Conservation (phyloP, 2,329 filamentous ascomycete species). For the Epicoccum nigrum region DNA sequence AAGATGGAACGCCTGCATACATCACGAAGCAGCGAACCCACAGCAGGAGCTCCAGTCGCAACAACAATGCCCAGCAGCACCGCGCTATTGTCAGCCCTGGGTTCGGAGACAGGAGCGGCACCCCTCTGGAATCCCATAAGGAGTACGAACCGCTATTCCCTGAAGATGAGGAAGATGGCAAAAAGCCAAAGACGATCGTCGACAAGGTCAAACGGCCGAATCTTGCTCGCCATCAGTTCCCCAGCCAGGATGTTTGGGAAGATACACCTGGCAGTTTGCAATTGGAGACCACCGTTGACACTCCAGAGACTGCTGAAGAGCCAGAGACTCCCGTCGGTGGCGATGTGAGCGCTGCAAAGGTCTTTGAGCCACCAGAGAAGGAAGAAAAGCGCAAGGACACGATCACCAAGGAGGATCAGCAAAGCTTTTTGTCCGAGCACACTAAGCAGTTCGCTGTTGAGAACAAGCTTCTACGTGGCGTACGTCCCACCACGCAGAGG, state of each 20-base stretch:
- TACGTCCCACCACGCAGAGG: slow-evolving; percentile 64
- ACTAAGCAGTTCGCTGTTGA: slow-evolving; percentile 61
- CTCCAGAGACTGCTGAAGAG: slow-evolving; percentile 69
- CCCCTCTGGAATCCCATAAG: slow-evolving; percentile 83
- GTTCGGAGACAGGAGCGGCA: slow-evolving; percentile 59
- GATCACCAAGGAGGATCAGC: slow-evolving; percentile 50
- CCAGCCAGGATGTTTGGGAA: slow-evolving; percentile 96
- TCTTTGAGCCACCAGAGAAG: slow-evolving; percentile 56
- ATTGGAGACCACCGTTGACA: slow-evolving; percentile 78
- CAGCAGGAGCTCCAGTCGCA: slow-evolving; percentile 53
- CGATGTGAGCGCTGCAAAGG: slow-evolving; percentile 40
- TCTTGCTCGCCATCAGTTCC: slow-evolving; percentile 70
- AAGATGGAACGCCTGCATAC: slow-evolving; percentile 47
- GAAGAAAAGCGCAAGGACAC: slow-evolving; percentile 57
- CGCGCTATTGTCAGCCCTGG: slow-evolving; percentile 43
- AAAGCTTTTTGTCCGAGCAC: slow-evolving; percentile 53
- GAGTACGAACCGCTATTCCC: slow-evolving; percentile 96
- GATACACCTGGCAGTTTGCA: slow-evolving; percentile 88
- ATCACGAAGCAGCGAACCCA: slow-evolving; percentile 60
- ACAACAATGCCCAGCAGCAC: slow-evolving; percentile 65
- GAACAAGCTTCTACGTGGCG: slow-evolving; percentile 62
- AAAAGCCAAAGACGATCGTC: slow-evolving; percentile 57
- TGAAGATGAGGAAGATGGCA: slow-evolving; percentile 68
- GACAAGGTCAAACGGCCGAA: slow-evolving; percentile 63
- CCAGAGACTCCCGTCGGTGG: slow-evolving; percentile 48